Percentiles rank a stretch among this genome's conserved stretches.
These are phyloP conservation scores for Mycena sanguinolenta DNA, from an alignment of 768 basidiomycete species.

Conservation along the genomic window DNA sequence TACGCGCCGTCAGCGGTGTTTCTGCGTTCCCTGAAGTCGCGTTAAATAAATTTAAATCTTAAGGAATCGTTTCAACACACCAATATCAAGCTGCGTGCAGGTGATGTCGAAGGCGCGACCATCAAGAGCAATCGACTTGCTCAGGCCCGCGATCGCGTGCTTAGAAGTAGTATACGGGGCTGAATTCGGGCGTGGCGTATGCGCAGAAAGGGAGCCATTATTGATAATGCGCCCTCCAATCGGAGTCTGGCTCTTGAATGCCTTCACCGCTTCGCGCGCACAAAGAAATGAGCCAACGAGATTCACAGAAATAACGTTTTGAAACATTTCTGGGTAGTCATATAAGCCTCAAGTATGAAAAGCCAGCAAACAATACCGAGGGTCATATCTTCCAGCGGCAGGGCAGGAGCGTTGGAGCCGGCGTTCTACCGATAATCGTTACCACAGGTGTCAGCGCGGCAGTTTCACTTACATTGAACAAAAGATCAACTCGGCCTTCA, in stretches of 20 bases:
- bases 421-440: slow-evolving; percentile 70
- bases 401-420: slow-evolving; percentile 64
- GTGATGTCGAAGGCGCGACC: slow-evolving; percentile 81
- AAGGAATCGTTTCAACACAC: slow-evolving; percentile 45
- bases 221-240: slow-evolving; percentile 88
- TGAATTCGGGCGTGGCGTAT: slow-evolving; percentile 75
- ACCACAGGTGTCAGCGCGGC: neutral
- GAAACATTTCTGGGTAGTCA: slow-evolving; percentile 60
- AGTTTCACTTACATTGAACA: slow-evolving; percentile 79
- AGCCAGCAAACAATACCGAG: slow-evolving; percentile 43
- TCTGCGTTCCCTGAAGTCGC: slow-evolving; percentile 72
- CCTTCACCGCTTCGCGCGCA: slow-evolving; percentile 77
- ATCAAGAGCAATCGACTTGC: slow-evolving; percentile 83
- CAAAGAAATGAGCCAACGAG: slow-evolving; percentile 82
- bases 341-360: neutral
- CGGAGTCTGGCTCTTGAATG: slow-evolving; percentile 74
- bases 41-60: neutral
- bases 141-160: slow-evolving; percentile 83
- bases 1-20: slow-evolving; percentile 67
- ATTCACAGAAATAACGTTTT: slow-evolving; percentile 78
- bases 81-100: slow-evolving; percentile 87
- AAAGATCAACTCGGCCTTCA: slow-evolving; percentile 74
- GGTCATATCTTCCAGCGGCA: slow-evolving; percentile 71
- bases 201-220: slow-evolving; percentile 85
- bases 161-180: slow-evolving; percentile 83